Conservation (phyloP, 495 filamentous ascomycete genomes). For the Pyronema omphalodes region DNA sequence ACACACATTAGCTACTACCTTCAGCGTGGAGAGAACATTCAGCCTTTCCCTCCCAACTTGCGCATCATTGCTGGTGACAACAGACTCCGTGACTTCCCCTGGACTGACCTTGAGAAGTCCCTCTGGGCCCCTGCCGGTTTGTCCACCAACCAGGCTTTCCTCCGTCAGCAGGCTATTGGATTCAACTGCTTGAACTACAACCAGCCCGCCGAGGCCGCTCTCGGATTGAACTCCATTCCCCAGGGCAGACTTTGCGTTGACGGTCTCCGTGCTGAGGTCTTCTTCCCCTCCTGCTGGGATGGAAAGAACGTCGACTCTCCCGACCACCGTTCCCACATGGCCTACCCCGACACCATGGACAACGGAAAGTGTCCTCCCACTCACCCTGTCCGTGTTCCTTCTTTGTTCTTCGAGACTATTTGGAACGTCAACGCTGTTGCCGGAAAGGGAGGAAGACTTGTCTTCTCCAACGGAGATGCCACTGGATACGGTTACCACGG, state of each 20-base stretch:
- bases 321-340: conserved; percentile 55
- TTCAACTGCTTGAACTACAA: conserved; percentile 83
- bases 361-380: conserved; percentile 58
- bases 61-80: conserved; percentile 72
- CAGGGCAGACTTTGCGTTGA: conserved; percentile 58
- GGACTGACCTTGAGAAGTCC: conserved; percentile 37
- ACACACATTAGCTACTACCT: conserved; percentile 32
- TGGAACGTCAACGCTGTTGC: conserved; percentile 57
- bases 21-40: conserved; percentile 42
- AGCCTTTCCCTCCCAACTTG: conserved; percentile 62
- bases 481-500: conserved; percentile 67
- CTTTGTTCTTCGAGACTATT: conserved; percentile 76
- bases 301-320: conserved; percentile 42
- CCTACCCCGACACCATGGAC: conserved; percentile 57
- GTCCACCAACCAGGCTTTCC: background rate
- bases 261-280: conserved; percentile 63
- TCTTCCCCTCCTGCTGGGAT: conserved; percentile 90
- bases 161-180: conserved; percentile 59
- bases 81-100: conserved; percentile 47
- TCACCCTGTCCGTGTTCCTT: conserved; percentile 48
- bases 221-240: conserved; percentile 67
- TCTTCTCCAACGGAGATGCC: conserved; percentile 68
- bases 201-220: conserved; percentile 40
- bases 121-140: conserved; percentile 35
- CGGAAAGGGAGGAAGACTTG: conserved; percentile 48